These are phyloP conservation scores for Escovopsis weberi DNA, from an alignment of 2,329 filamentous ascomycete species.

Conservation along the genomic window DNA sequence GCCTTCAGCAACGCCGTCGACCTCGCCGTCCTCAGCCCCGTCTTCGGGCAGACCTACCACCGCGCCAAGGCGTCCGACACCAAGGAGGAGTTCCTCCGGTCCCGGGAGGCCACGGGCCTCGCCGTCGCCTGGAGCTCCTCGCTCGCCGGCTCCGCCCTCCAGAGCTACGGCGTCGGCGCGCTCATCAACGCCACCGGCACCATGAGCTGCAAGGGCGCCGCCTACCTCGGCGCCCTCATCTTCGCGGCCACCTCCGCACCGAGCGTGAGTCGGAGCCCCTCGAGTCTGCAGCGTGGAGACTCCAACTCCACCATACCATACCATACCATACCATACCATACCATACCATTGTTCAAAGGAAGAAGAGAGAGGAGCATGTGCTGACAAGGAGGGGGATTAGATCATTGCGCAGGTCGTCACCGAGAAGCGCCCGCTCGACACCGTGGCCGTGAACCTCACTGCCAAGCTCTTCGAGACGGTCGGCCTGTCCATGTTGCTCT, in stretches of 20 bases:
- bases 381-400: conserved; percentile 29
- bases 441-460: conserved; percentile 69
- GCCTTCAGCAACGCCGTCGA: conserved; percentile 90
- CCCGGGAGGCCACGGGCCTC: conserved; percentile 79
- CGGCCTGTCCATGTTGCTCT: conserved; percentile 80
- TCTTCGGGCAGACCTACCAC: conserved; percentile 92
- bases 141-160: conserved; percentile 73
- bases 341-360: background rate
- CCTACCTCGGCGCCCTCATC: conserved; percentile 81
- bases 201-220: conserved; percentile 90
- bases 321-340: background rate
- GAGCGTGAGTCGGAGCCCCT: conserved; percentile 40
- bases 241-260: conserved; percentile 86
- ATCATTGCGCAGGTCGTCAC: conserved; percentile 75
- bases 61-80: conserved; percentile 82
- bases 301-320: background rate
- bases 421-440: conserved; percentile 86
- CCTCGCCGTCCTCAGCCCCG: conserved; percentile 69
- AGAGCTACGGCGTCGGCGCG: conserved; percentile 80
- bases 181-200: conserved; percentile 92
- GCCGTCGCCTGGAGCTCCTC: conserved; percentile 84
- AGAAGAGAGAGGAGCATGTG: too few relatives aligned
- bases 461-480: conserved; percentile 87
- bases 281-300: too few relatives aligned
- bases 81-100: conserved; percentile 92